Evolutionary conservation across 768 basidiomycete species (phyloP).

Genomic region (Termitomyces sp.): DNA sequence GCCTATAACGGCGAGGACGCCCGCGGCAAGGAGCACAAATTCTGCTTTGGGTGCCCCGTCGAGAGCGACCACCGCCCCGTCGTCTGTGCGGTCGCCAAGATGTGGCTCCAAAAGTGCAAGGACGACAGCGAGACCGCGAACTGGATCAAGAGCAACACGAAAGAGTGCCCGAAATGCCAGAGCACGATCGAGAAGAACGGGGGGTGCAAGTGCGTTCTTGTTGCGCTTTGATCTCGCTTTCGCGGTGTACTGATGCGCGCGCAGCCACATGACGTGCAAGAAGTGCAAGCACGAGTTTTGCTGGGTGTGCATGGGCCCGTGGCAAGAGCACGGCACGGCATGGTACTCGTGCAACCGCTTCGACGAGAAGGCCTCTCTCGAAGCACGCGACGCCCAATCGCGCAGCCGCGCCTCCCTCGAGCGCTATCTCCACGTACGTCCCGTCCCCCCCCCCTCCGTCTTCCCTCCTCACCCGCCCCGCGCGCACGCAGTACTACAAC

Average conservation of each 20-base stretch:
- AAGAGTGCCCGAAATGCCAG: conserved; percentile 94
- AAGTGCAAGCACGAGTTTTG: conserved; percentile 99
- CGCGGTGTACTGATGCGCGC: not conserved
- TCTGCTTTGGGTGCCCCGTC: conserved; percentile 93
- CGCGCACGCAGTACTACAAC: conserved; percentile 79
- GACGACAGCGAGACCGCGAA: conserved; percentile 99
- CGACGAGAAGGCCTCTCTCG: conserved; percentile 85
- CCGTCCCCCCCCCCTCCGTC: conserved; percentile 9
- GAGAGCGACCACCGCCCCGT: conserved; percentile 91
- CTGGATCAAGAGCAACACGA: conserved; percentile 99
- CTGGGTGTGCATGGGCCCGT: conserved; percentile 99
- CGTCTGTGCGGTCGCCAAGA: conserved; percentile 79
- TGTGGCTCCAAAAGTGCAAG: conserved; percentile 96
- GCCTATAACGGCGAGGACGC: not conserved
- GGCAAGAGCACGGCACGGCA: conserved; percentile 94
- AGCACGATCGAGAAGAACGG: conserved; percentile 99
- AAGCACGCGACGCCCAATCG: conserved; percentile 90
- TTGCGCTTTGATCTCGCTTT: too few species aligned
- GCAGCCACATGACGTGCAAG: conserved; percentile 99
- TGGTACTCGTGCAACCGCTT: conserved; percentile 99
- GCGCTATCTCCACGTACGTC: conserved; percentile 87
- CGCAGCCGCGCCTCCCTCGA: conserved; percentile 87
- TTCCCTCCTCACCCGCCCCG: conserved; percentile 2
- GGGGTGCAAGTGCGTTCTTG: conserved; percentile 91
- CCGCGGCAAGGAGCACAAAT: conserved; percentile 57